phyloP scores from a whole-genome alignment of 768 basidiomycete species.

The Mycena galericulata region DNA sequence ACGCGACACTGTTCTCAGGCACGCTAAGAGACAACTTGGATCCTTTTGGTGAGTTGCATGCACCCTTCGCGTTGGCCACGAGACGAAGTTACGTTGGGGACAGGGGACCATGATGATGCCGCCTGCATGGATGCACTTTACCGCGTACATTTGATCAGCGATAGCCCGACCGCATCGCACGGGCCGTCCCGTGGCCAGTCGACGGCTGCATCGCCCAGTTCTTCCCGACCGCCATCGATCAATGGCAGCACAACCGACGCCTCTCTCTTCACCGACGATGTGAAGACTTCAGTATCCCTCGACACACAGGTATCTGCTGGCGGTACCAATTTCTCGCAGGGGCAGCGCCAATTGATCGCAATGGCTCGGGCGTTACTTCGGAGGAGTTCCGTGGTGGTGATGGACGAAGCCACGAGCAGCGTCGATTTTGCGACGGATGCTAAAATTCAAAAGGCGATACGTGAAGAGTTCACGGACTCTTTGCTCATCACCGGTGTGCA shows the following conservation, averaged over 20 bases:
- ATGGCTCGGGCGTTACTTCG: constrained; percentile 86
- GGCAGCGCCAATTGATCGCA: constrained; percentile 89
- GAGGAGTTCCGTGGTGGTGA: constrained; percentile 77
- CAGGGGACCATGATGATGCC: constrained; percentile 81
- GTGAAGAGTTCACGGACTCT: constrained; percentile 84
- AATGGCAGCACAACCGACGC: constrained; percentile 40
- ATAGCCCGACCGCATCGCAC: constrained; percentile 61
- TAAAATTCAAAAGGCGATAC: constrained; percentile 90
- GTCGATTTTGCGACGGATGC: constrained; percentile 88
- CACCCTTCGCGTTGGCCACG: background rate
- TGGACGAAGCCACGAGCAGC: constrained; percentile 89
- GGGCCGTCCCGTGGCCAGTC: constrained; percentile 63
- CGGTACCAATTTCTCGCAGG: constrained; percentile 92
- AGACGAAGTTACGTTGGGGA: background rate
- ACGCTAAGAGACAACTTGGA: constrained; percentile 47
- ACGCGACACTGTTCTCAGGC: constrained; percentile 72
- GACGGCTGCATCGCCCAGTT: constrained; percentile 57
- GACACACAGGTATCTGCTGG: constrained; percentile 87
- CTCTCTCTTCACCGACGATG: constrained; percentile 66
- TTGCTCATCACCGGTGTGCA: constrained; percentile 77
- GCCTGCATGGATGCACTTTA: constrained; percentile 85
- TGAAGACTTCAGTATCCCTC: constrained; percentile 69
- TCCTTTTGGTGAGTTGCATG: constrained; percentile 18
- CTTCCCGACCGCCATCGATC: constrained; percentile 58
- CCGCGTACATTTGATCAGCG: constrained; percentile 82